Conservation (phyloP, 176 grass and related monocot genomes). For the Triticum monococcum region DNA sequence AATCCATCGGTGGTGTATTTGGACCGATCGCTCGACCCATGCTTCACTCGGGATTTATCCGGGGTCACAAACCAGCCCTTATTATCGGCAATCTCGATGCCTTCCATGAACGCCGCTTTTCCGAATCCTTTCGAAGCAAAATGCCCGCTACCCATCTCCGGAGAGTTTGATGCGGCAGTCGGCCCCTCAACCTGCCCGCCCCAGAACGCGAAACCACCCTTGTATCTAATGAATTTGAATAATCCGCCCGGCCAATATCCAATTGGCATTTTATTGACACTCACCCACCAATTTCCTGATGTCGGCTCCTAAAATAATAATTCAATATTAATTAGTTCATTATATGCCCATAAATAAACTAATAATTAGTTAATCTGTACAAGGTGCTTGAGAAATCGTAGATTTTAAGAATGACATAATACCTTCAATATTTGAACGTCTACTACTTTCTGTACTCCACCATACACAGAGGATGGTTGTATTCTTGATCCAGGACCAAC, state of each 20-base stretch:
- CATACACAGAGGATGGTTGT: background rate
- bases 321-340: background rate
- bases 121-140: slow-evolving; percentile 8
- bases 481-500: slow-evolving; percentile 1
- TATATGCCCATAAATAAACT: background rate
- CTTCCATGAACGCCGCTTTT: background rate
- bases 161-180: background rate
- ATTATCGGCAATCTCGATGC: background rate
- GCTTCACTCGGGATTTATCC: background rate
- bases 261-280: background rate
- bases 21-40: background rate
- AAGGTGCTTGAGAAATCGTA: background rate
- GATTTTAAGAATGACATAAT: background rate
- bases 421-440: slow-evolving; percentile 19
- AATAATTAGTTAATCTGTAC: background rate
- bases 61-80: background rate
- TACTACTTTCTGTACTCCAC: background rate
- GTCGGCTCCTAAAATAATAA: background rate
- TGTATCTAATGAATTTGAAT: background rate
- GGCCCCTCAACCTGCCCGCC: background rate
- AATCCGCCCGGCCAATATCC: slow-evolving; percentile 37
- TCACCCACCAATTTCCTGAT: background rate
- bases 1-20: background rate
- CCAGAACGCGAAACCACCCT: background rate
- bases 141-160: slow-evolving; percentile 33